phyloP scores from a whole-genome alignment of 2,329 filamentous ascomycete species.

The Ascochyta viciae-villosae region DNA sequence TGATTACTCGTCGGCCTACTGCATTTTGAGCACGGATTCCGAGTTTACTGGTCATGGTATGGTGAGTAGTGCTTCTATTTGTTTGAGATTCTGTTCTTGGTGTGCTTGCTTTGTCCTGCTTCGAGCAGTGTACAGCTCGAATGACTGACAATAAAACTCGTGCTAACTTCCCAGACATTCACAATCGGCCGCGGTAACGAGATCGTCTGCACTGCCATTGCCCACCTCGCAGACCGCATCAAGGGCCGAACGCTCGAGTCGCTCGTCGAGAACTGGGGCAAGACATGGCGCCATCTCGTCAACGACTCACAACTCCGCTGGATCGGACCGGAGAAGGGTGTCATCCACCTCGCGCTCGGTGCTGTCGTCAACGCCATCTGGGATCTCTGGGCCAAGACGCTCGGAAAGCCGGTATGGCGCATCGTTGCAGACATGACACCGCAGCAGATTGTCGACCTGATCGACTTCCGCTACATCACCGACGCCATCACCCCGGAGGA shows the following conservation, averaged over 20 bases:
- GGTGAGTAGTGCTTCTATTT: conserved; percentile 54
- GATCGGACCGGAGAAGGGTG: conserved; percentile 94
- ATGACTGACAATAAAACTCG: neutral
- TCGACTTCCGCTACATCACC: conserved; percentile 94
- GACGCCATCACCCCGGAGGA: conserved; percentile 90
- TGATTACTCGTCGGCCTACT: conserved; percentile 94
- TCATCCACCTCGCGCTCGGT: conserved; percentile 89
- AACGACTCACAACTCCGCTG: conserved; percentile 89
- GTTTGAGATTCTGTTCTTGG: too few relatives aligned
- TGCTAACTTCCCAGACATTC: conserved; percentile 62
- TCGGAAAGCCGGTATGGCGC: conserved; percentile 87
- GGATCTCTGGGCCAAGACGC: conserved; percentile 92
- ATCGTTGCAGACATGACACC: conserved; percentile 90
- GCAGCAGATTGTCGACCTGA: conserved; percentile 84
- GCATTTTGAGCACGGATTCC: conserved; percentile 83
- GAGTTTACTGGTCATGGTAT: conserved; percentile 77
- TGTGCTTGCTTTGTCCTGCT: too few relatives aligned
- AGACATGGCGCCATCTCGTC: conserved; percentile 91
- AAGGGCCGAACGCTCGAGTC: conserved; percentile 77
- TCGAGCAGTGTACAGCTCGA: too few relatives aligned
- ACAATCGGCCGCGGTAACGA: conserved; percentile 91
- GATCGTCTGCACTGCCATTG: conserved; percentile 85
- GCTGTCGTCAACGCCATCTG: conserved; percentile 90
- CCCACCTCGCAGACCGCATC: conserved; percentile 78
- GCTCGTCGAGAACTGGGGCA: conserved; percentile 80